Evolutionary conservation across 2,329 filamentous ascomycete species (phyloP), one percentile per base, ranked within the genome.

Genomic region (Sodiomyces alkalinus): DNA sequence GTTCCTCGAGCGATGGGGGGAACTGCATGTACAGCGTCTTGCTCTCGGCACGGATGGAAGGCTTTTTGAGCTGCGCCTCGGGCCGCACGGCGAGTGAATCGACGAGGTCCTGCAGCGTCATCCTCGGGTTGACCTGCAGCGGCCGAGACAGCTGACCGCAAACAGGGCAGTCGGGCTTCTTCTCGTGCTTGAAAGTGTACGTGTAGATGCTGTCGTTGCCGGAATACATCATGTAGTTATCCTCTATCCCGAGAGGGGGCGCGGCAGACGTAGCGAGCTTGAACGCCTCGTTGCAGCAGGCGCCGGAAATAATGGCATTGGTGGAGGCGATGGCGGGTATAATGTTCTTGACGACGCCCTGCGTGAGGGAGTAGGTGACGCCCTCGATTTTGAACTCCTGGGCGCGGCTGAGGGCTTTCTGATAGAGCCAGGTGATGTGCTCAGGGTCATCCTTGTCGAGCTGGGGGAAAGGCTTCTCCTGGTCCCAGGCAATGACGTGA

Each of bases 191-290:
- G 51, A 96, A 98, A 0, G 90, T 98, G 53, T 93, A 94, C 0
- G 90, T 98, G 59, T 98, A 98, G 39, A 98, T 79, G 39, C 80
- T 71, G 45, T 92, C 87, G 45, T 96, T 86, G 26, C 92, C 90
- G 9, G 83, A 93, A 53, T 98, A 98, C 81, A 94, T 93, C 86
- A 96, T 96, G 58, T 98, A 98, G 51, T 93, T 92, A 31, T 78
- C 78, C 24, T 78, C 74, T 37, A 72, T 63, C 9, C 79, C 80
- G 11, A 98, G 63, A 38, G 74, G 77, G 0, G 87, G 83, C 18
- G 87, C 90, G 20, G 77, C 72, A 27, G 67, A 73, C 10, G 82
- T 92, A 22, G 79, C 80, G 37, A 98, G 81, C 57, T 98, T 98
- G 57, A 96, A 74, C 2, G 86, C 87, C 54, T 98, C 90, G 40